Conservation (phyloP, 2,329 filamentous ascomycete species). For the Macrophomina pseudophaseolina region DNA sequence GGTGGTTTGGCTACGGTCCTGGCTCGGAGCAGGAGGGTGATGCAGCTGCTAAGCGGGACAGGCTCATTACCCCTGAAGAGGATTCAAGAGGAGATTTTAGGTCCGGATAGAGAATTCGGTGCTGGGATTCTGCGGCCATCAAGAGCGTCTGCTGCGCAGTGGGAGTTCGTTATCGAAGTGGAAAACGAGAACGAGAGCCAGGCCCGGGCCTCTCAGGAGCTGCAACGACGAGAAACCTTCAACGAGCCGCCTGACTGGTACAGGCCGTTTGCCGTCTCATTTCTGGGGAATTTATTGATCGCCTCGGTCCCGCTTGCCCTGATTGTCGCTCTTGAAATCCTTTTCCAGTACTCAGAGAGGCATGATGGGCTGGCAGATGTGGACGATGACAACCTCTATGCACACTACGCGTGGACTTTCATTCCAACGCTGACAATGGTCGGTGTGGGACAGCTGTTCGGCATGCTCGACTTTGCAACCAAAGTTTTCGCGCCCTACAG, state of each 20-base stretch:
- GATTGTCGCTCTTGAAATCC: neutral
- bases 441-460: neutral
- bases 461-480: neutral
- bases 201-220: neutral
- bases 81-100: neutral
- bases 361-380: neutral
- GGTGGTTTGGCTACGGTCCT: neutral
- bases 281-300: neutral
- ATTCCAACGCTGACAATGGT: neutral
- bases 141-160: neutral
- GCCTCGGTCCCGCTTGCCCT: neutral
- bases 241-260: neutral
- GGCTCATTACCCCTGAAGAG: neutral
- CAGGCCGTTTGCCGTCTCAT: neutral
- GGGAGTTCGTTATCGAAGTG: neutral
- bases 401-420: constrained; percentile 6
- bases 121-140: neutral
- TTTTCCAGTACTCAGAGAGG: neutral
- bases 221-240: neutral
- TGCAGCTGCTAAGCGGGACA: neutral
- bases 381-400: neutral
- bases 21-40: neutral
- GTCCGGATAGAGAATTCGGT: neutral
- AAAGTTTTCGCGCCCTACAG: neutral
- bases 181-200: neutral